Percentiles rank a stretch among this genome's conserved stretches.
These are phyloP conservation scores for Coniophora puteana DNA, from an alignment of 1,284 basidiomycete genomes.

Conservation along the genomic window DNA sequence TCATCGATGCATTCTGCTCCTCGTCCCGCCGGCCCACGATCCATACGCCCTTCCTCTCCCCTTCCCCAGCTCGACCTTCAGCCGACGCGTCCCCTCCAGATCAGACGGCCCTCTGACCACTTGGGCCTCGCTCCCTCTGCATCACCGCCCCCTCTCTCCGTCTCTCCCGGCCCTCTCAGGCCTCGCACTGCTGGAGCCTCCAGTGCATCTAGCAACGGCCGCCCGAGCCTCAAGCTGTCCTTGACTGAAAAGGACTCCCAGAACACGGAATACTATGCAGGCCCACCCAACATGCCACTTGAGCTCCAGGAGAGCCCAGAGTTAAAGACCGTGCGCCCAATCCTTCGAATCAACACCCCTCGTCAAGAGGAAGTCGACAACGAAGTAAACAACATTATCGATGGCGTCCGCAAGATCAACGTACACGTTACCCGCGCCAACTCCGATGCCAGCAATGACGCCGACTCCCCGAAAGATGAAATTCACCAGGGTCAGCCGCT, in stretches of 20 bases:
- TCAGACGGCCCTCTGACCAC: conserved; percentile 32
- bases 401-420: conserved; percentile 38
- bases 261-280: conserved; percentile 25
- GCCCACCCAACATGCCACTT: conserved; percentile 26
- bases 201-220: conserved; percentile 15
- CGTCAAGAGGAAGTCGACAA: conserved; percentile 25
- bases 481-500: conserved; percentile 11
- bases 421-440: conserved; percentile 17
- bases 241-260: too few species aligned
- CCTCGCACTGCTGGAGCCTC: conserved; percentile 25
- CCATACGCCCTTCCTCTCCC: conserved; percentile 42
- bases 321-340: conserved; percentile 54
- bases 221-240: conserved; percentile 23
- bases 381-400: too few species aligned
- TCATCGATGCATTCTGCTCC: conserved; percentile 33
- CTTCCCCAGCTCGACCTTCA: conserved; percentile 32
- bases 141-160: conserved; percentile 25
- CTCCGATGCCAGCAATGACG: not conserved
- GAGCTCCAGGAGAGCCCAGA: conserved; percentile 38
- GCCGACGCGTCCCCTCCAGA: conserved; percentile 36
- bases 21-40: conserved; percentile 61
- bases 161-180: conserved; percentile 30
- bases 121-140: conserved; percentile 33
- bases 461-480: too few species aligned
- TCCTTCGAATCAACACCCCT: conserved; percentile 26